Evolutionary conservation across 2,329 filamentous ascomycete genomes (phyloP).

Genomic region (Sclerotinia subarctica): DNA sequence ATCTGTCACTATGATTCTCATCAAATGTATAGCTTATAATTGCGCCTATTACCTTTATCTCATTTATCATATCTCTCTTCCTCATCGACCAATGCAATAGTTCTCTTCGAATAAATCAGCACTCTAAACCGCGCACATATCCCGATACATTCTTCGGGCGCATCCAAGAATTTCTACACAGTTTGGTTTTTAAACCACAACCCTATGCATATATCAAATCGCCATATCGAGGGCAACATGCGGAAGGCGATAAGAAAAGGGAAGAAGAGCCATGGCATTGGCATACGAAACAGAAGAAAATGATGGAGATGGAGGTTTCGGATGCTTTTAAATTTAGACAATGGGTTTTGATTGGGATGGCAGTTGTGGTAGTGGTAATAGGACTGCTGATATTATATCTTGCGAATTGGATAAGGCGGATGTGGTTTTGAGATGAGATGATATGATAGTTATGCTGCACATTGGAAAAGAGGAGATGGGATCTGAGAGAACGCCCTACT

Average conservation of each 20-base stretch:
- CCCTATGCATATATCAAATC: constrained; percentile 33
- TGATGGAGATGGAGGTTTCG: constrained; percentile 38
- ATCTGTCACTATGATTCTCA: neutral
- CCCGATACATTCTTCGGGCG: constrained; percentile 25
- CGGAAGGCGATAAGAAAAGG: constrained; percentile 14
- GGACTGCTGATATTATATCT: constrained; percentile 14
- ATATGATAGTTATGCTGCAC: neutral
- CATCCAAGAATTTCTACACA: constrained; percentile 26
- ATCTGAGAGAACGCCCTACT: neutral
- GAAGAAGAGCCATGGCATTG: constrained; percentile 36
- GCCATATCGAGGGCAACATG: constrained; percentile 18
- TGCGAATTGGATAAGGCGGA: constrained; percentile 1
- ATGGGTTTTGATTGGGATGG: constrained; percentile 29
- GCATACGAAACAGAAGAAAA: constrained; percentile 36
- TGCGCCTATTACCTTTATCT: constrained; percentile 36
- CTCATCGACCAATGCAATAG: constrained; percentile 34
- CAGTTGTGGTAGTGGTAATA: constrained; percentile 9
- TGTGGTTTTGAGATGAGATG: constrained; percentile 16
- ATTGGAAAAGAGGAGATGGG: neutral
- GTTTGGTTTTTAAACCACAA: constrained; percentile 27
- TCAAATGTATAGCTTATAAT: constrained; percentile 32
- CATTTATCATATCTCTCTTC: constrained; percentile 38
- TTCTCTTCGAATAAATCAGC: constrained; percentile 26
- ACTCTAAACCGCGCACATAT: constrained; percentile 16
- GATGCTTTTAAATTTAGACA: constrained; percentile 37